Conservation (phyloP, 2,329 filamentous ascomycete species). For the Stagonosporopsis chrysanthemi region DNA sequence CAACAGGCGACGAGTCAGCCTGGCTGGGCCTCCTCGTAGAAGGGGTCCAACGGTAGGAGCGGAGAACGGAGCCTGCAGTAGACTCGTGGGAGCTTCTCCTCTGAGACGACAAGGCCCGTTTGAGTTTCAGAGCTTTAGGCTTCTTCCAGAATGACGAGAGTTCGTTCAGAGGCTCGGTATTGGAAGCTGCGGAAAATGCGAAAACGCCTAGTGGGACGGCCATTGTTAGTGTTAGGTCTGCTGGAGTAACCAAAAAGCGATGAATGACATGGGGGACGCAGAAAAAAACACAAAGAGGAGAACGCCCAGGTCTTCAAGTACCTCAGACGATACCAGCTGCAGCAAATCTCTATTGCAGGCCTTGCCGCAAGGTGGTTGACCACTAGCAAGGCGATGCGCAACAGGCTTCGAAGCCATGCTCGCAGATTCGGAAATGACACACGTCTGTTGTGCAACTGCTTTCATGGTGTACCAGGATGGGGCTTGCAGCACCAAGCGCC, state of each 20-base stretch:
- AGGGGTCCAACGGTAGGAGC: conserved; percentile 32
- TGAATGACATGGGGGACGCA: conserved; percentile 26
- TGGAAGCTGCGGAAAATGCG: conserved; percentile 45
- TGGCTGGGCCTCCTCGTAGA: conserved; percentile 30
- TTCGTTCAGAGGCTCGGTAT: conserved; percentile 45
- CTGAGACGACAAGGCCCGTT: conserved; percentile 38
- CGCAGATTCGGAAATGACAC: conserved; percentile 40
- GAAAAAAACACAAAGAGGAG: conserved; percentile 35
- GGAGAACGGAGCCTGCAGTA: conserved; percentile 40
- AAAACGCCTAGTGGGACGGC: conserved; percentile 49
- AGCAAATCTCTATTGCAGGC: conserved; percentile 39
- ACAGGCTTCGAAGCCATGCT: conserved; percentile 38
- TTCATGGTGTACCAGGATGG: conserved; percentile 40
- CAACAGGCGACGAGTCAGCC: conserved; percentile 29
- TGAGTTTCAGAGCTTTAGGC: conserved; percentile 40
- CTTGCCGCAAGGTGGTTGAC: conserved; percentile 42
- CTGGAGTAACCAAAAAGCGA: conserved; percentile 5
- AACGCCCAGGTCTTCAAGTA: conserved; percentile 43
- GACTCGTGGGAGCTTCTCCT: conserved; percentile 38
- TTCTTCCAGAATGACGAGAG: conserved; percentile 44
- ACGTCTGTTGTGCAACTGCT: conserved; percentile 47
- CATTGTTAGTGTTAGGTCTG: conserved; percentile 47
- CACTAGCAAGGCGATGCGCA: conserved; percentile 32
- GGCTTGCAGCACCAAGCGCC: conserved; percentile 38
- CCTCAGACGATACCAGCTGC: conserved; percentile 38